Evolutionary conservation across 345 rosid species (phyloP), one percentile per base, ranked within the genome.

Genomic region (Linum lewisii): DNA sequence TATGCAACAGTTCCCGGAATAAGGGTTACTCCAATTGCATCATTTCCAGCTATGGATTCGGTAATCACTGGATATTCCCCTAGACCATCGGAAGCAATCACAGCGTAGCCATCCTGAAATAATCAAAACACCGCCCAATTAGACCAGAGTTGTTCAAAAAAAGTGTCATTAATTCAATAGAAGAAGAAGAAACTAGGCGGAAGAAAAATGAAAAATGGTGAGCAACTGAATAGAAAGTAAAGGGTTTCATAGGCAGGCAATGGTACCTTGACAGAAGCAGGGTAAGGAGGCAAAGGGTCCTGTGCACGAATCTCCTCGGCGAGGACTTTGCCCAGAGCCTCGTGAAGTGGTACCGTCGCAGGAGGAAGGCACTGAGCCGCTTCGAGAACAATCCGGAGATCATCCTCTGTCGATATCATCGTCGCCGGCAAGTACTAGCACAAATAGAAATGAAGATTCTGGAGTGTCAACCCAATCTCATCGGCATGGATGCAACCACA

Each of bases 11-110:
- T 87, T 60, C 99, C 97, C 36, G 95, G 84, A 66, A 83, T 82
- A 60, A 93, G 79, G 22, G 72, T 77, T 36, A 93, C 88, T 53
- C 86, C 97, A 37, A 89, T 61, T 25, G 84, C 99, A 71, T 89
- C 95, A 68, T 85, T 89, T 72, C 99, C 97, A 67, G 99, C 99
- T 76, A 97, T 83, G 22, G 97, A 89, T 73, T 93, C 99, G 19
- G 90, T 75, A 58, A 93, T 80, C 45, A 93, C 82, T 5, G 85
- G 83, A 67, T 93, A 93, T 32, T 79, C 97, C 26, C 97, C 97
- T 16, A 92, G 99, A 16, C 99, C 99, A 73, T 93, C 95, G 19
- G 95, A 81, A 57, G 95, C 85, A 72, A 93, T 68, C 47, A 89
- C 99, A 5, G 99, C 99, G 66, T 87, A 93, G 57, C 97, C 99